phyloP scores from a whole-genome alignment of 805 yeast genomes.

The Pichia paraexigua region DNA sequence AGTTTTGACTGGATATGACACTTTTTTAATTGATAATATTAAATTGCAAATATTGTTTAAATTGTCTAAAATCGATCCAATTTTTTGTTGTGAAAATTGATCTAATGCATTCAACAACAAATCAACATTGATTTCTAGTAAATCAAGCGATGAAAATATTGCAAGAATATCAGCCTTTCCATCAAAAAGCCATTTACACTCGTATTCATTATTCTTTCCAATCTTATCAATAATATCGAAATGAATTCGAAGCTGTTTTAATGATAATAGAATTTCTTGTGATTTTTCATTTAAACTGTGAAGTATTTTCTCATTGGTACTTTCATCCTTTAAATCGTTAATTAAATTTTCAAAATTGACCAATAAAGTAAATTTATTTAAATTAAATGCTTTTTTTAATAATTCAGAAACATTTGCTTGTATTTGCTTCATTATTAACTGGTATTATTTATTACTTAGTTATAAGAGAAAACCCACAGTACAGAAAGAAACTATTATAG shows the following conservation, averaged over 20 bases:
- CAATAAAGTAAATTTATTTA: background rate
- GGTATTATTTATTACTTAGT: background rate
- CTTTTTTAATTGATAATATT: slow-evolving; percentile 21
- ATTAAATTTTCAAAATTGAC: background rate
- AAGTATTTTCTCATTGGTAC: background rate
- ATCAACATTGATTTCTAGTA: slow-evolving; percentile 29
- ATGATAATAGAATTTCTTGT: background rate
- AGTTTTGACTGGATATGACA: slow-evolving; percentile 24
- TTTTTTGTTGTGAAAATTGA: slow-evolving; percentile 4
- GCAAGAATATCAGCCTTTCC: slow-evolving; percentile 28
- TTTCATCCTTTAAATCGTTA: background rate
- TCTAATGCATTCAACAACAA: slow-evolving; percentile 31
- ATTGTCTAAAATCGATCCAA: slow-evolving; percentile 20
- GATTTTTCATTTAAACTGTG: background rate
- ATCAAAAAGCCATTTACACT: slow-evolving; percentile 26
- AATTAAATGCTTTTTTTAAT: slow-evolving; percentile 1
- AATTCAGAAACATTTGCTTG: slow-evolving; percentile 1
- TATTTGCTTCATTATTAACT: slow-evolving; percentile 30
- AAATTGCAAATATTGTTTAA: slow-evolving; percentile 29
- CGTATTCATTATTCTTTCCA: background rate
- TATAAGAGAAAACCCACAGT: background rate
- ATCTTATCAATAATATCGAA: background rate
- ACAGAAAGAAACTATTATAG: no score
- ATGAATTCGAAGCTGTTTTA: background rate
- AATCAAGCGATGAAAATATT: slow-evolving; percentile 25